Base-by-base conservation (phyloP, 2,329 filamentous ascomycete species). In the Fusarium stilboides region DNA sequence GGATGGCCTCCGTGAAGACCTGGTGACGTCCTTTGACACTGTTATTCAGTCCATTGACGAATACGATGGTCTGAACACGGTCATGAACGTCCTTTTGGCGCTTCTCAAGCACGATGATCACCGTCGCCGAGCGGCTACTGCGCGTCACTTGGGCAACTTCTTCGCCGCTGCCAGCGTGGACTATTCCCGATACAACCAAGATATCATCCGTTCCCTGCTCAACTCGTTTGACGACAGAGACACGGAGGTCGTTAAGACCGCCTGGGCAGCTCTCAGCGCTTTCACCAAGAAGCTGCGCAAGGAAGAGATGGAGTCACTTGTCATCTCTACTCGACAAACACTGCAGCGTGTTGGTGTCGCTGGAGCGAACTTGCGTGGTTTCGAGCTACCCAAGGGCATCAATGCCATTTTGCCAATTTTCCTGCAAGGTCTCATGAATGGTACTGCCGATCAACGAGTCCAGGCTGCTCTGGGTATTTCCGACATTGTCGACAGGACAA, bases 401-500 rank as follows among this genome's bases (percentile, higher is more conserved):
- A 97, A 94, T 76, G 94, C 96, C 67, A 91, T 99, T 69, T 83
- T 99, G 65, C 96, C 97, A 3, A 98, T 99, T 71, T 98, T 99
- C 87, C 81, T 98, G 77, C 97, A 99, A 78, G 96, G 96, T 81
- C 86, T 99, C 71, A 97, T 99, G 91, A 98, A 99, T 75, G 97
- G 96, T 60, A 94, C 92, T 37, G 85, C 92, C 17, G 96, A 99
- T 7, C 96, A 99, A 82, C 89, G 94, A 78, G 96, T 94, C 26
- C 93, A 97, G 78, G 90, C 96, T 60, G 96, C 97, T 45, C 86
- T 98, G 67, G 96, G 93, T 58, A 97, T 99, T 72, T 97, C 94
- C 4, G 97, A 99, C 77, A 92, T 99, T 71, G 92, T 98, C 69
- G 96, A 98, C 81, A 90, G 96, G 60, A 97, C 96, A 26, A 95